These are phyloP conservation scores for Plasmodium inui DNA, from an alignment of 169 alveolate genomes.

Conservation along the genomic window DNA sequence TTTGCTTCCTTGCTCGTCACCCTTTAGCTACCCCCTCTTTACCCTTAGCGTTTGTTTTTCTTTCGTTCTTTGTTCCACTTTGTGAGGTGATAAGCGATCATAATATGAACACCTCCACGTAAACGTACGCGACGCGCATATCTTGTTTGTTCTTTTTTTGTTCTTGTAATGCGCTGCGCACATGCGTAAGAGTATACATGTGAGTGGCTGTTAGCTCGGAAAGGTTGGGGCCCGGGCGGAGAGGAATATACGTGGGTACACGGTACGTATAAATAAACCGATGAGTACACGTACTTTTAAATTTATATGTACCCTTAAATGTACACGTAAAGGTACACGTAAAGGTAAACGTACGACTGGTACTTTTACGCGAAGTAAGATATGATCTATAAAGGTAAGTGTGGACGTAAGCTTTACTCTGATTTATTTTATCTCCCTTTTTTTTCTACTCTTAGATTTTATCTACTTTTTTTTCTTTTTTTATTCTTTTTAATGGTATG, in stretches of 20 bases:
- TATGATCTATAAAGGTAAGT: background rate
- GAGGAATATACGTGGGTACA: background rate
- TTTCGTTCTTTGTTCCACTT: background rate
- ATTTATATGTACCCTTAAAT: background rate
- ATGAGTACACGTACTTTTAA: background rate
- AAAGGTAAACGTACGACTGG: background rate
- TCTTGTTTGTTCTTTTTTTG: background rate
- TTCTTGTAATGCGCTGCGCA: background rate
- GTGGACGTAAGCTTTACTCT: background rate
- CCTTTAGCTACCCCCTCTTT: background rate
- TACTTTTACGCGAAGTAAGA: background rate
- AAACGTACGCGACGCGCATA: background rate
- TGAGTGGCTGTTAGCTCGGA: background rate
- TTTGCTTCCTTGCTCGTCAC: background rate
- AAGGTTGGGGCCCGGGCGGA: background rate
- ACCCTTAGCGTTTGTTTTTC: background rate
- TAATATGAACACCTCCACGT: background rate
- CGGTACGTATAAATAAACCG: background rate
- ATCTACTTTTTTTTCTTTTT: conserved; percentile 15
- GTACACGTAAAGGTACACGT: background rate
- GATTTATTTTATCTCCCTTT: background rate
- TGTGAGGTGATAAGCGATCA: background rate
- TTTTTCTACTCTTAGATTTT: background rate
- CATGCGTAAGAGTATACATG: background rate
- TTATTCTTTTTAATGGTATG: background rate